Evolutionary conservation across 2,329 filamentous ascomycete genomes (phyloP).

Genomic region (Zasmidium angulare): DNA sequence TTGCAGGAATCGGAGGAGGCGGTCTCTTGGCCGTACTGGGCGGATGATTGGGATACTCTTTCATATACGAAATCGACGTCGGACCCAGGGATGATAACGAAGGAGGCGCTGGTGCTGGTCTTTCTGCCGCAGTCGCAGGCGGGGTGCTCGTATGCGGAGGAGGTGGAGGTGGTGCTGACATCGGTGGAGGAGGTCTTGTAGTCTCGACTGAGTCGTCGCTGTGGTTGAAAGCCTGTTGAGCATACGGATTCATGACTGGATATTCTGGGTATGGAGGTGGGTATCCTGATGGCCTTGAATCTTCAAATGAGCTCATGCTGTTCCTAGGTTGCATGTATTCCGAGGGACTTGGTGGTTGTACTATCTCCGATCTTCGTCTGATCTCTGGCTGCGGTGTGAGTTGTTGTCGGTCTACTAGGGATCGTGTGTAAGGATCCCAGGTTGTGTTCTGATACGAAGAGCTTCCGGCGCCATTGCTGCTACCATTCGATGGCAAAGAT

Average conservation of each 20-base stretch:
- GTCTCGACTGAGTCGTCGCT: conserved; percentile 29
- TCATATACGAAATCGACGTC: conserved; percentile 44
- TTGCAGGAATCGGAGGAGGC: conserved; percentile 26
- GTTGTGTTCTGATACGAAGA: conserved; percentile 11
- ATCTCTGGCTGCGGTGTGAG: conserved; percentile 12
- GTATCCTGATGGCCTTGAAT: conserved; percentile 15
- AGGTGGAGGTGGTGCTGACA: conserved; percentile 17
- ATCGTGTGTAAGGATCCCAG: conserved; percentile 38
- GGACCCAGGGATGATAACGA: conserved; percentile 20
- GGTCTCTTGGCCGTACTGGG: conserved; percentile 33
- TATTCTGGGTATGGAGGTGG: conserved; percentile 35
- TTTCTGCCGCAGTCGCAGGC: conserved; percentile 9
- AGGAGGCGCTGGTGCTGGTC: conserved; percentile 13
- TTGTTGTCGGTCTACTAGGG: conserved; percentile 28
- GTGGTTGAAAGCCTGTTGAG: conserved; percentile 25
- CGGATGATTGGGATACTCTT: conserved; percentile 48
- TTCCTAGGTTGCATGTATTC: conserved; percentile 25
- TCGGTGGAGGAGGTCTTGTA: conserved; percentile 24
- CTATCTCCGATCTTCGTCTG: conserved; percentile 24
- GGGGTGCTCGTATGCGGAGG: conserved; percentile 3
- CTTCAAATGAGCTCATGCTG: conserved; percentile 21
- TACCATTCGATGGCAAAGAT: conserved; percentile 15
- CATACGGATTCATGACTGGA: conserved; percentile 26
- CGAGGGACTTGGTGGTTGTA: conserved; percentile 34
- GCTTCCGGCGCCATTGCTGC: conserved; percentile 6